A percentile compares a stretch with the other conserved stretches of the same genome.
Conservation (phyloP, 2,329 filamentous ascomycete species). For the Emergomyces africanus region DNA sequence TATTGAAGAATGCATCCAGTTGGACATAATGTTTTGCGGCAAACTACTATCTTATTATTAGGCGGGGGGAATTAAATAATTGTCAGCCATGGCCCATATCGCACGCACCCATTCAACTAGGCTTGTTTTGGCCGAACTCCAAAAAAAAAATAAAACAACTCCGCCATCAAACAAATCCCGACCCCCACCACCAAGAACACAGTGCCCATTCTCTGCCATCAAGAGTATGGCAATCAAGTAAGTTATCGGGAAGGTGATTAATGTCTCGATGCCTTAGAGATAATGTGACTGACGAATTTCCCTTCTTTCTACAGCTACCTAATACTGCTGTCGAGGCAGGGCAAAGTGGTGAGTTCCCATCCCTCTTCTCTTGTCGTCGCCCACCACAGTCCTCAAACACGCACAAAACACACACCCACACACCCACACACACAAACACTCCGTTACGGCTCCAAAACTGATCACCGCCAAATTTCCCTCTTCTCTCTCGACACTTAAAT, state of each 20-base stretch:
- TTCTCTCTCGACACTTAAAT: conserved; percentile 10
- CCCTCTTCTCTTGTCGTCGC: conserved; percentile 20
- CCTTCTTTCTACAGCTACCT: conserved; percentile 55
- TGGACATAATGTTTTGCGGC: neutral
- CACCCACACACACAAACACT: conserved; percentile 13
- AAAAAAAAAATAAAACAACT: neutral
- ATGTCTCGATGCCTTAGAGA: neutral
- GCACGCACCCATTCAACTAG: neutral
- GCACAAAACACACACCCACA: conserved; percentile 16
- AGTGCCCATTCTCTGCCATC: neutral
- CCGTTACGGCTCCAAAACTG: neutral
- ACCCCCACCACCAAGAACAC: neutral
- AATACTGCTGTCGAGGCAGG: conserved; percentile 93
- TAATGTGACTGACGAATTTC: neutral
- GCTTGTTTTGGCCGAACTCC: neutral
- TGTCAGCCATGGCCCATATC: no score
- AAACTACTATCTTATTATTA: no score
- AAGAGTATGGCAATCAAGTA: conserved; percentile 44
- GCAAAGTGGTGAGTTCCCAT: conserved; percentile 76
- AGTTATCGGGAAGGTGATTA: conserved; percentile 10
- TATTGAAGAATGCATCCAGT: no score
- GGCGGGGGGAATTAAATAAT: no score
- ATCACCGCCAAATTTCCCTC: conserved; percentile 11
- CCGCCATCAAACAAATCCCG: neutral
- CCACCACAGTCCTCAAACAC: conserved; percentile 21